Base-by-base conservation (phyloP, 441 rosid species). In the Populus hybrid region DNA sequence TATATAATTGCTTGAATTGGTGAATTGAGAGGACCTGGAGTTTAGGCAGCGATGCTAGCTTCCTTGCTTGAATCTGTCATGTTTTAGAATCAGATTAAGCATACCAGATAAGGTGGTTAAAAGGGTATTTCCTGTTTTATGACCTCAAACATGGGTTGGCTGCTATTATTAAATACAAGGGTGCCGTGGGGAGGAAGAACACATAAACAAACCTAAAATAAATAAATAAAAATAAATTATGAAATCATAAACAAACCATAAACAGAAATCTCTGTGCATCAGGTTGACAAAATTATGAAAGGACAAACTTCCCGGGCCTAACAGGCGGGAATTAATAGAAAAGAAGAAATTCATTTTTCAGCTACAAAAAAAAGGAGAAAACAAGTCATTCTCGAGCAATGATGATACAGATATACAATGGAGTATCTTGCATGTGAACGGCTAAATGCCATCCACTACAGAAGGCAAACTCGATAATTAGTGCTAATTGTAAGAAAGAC, bases 351-450 rank as follows among this genome's bases (percentile, higher is more conserved):
- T 23, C 66, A 10, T 9, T 10, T 21, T 6, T 10, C 2, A 23
- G 28, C 23, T 61, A 12, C 11, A 10, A 46, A 8, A 3, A 8
- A 8, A 2, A 59, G 7, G 7, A 10, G 21, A 61, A 10, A 23
- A 21, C 23, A 61, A 3, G 66, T 21, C 14, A 21, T 21, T 61
- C 66, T 21, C 28, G 1, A 63, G 76, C 57, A 12, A n/a, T 36
- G 18, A 36, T 73, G 50, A 32, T 35, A 3, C 32, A 30, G 16
- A 8, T 46, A 21, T 46, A 21, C 9, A 2, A 4, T 32, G 28
- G 30, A 12, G 38, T 28, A 42, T 20, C 42, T 36, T 30, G 24
- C 69, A 69, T 76, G 69, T 77, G 74, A 36, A 77, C 5, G 57
- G 18, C 57, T 40, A 10, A 40, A n/a, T 70, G n/a, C 59, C 73